These are phyloP conservation scores for Alternaria incomplexa DNA, from an alignment of 2,329 filamentous ascomycete genomes.

Conservation along the genomic window DNA sequence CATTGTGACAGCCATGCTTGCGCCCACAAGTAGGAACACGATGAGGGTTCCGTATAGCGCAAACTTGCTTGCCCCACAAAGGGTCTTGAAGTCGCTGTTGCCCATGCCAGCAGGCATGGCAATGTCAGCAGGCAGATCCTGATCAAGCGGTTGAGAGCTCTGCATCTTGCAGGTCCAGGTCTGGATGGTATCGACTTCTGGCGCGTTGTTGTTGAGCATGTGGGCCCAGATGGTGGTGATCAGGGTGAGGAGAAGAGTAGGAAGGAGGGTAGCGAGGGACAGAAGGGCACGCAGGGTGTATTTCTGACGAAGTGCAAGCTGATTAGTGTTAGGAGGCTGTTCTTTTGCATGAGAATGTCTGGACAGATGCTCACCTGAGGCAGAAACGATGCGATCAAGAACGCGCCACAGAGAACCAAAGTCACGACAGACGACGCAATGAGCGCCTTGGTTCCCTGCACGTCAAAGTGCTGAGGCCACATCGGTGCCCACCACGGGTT, in stretches of 20 bases:
- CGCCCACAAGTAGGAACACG: constrained; percentile 48
- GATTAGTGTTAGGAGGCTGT: constrained; percentile 3
- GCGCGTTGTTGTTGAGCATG: constrained; percentile 44
- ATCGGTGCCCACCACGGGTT: constrained; percentile 58
- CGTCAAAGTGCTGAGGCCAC: constrained; percentile 57
- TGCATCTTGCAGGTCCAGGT: constrained; percentile 50
- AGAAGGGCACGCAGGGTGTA: constrained; percentile 50
- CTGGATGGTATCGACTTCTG: constrained; percentile 47
- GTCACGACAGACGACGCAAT: constrained; percentile 49
- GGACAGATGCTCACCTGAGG: constrained; percentile 35
- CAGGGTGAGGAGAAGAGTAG: constrained; percentile 49
- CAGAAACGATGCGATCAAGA: constrained; percentile 42
- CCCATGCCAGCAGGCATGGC: constrained; percentile 36
- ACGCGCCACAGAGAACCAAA: constrained; percentile 47
- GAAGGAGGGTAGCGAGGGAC: constrained; percentile 43
- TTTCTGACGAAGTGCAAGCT: constrained; percentile 42
- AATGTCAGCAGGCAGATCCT: constrained; percentile 26
- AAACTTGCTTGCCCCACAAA: constrained; percentile 54
- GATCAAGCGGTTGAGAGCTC: constrained; percentile 25
- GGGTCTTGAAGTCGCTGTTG: constrained; percentile 44
- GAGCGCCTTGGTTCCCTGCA: constrained; percentile 50
- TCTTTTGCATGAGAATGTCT: background rate
- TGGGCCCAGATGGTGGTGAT: constrained; percentile 50
- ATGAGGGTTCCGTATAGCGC: constrained; percentile 53
- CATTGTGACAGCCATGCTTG: constrained; percentile 40